phyloP scores from a whole-genome alignment of 768 basidiomycete species.

The Termitomyces sp. region DNA sequence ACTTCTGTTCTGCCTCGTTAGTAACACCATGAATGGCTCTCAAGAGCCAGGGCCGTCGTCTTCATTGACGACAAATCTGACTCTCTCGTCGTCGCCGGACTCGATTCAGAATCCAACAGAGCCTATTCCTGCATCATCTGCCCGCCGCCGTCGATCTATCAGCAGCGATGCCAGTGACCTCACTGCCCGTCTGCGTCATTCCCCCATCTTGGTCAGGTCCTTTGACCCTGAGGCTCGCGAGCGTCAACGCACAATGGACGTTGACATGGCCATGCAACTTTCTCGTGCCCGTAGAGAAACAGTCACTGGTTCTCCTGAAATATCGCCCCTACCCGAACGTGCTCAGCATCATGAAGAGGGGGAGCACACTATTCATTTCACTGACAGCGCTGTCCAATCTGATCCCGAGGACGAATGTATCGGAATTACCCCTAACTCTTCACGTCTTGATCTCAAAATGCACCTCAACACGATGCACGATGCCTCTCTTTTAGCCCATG shows the following conservation, averaged over 20 bases:
- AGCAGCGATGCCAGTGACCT: constrained; percentile 33
- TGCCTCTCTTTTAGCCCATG: constrained; percentile 36
- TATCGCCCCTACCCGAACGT: constrained; percentile 19
- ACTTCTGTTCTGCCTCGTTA: neutral
- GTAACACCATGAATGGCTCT: constrained; percentile 12
- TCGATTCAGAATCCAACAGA: constrained; percentile 4
- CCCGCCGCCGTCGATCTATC: constrained; percentile 12
- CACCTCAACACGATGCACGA: constrained; percentile 43
- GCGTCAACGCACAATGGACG: constrained; percentile 90
- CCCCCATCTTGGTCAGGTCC: constrained; percentile 57
- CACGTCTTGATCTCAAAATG: constrained; percentile 28
- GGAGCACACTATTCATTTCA: constrained; percentile 21
- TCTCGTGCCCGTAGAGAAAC: constrained; percentile 69
- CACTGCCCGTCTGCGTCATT: constrained; percentile 41
- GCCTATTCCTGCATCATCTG: neutral
- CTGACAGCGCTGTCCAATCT: constrained; percentile 15
- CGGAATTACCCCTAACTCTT: constrained; percentile 14
- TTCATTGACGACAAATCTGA: neutral
- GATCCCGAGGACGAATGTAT: constrained; percentile 13
- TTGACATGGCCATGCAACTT: constrained; percentile 84
- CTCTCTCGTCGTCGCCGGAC: constrained; percentile 12
- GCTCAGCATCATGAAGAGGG: constrained; percentile 25
- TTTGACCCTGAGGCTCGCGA: constrained; percentile 72
- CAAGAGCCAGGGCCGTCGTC: constrained; percentile 4
- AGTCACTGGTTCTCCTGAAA: constrained; percentile 29